Base-by-base conservation (phyloP, 1,284 basidiomycete genomes). In the Moniliella sp. region DNA sequence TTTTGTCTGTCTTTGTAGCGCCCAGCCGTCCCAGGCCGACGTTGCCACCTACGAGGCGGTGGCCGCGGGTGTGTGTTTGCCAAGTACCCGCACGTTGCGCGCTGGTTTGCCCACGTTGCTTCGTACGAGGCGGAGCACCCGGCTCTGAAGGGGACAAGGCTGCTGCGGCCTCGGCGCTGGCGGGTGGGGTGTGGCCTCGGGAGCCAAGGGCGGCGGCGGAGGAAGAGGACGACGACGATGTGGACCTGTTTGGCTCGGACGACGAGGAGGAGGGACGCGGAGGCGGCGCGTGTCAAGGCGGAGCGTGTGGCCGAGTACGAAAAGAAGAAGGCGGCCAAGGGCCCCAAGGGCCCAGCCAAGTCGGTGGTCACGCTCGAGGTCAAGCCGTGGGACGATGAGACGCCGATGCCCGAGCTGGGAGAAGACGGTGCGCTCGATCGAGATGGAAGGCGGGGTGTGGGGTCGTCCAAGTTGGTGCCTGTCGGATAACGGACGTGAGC, bases 331-430 rank as follows among this genome's bases (percentile, higher is more conserved):
- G 82, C 82, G 17, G 70, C 67, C 60, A 94, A 94, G 69, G 74
- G 76, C 46, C 64, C 65, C 51, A 46, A 60, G 26, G 62, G 65
- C 32, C 56, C 36, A 26, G 36, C 57, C 33, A 59, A 83, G 80
- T 88, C 82, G 45, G 72, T 88, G 41, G 82, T 88, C 33, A 97
- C 91, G 34, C 68, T 94, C 53, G 84, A 94, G 50, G 83, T 97
- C 45, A 97, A 94, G 68, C 88, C 86, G 30, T 59, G 86, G 88
- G 88, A 97, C 62, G 86, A 94, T 63, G 84, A 93, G 69, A 99
- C 88, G 39, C 81, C 94, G 67, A 84, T 99, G 82, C 70, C 61
- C 33, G 76, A 67, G 35, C 70, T 97, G 48, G n/a, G 88, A 97
- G 66, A 64, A 69, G 26, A 55, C 67, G 27, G 84, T 97, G 36